Conservation (phyloP, 2,329 filamentous ascomycete species). For the Clonostachys rosea region DNA sequence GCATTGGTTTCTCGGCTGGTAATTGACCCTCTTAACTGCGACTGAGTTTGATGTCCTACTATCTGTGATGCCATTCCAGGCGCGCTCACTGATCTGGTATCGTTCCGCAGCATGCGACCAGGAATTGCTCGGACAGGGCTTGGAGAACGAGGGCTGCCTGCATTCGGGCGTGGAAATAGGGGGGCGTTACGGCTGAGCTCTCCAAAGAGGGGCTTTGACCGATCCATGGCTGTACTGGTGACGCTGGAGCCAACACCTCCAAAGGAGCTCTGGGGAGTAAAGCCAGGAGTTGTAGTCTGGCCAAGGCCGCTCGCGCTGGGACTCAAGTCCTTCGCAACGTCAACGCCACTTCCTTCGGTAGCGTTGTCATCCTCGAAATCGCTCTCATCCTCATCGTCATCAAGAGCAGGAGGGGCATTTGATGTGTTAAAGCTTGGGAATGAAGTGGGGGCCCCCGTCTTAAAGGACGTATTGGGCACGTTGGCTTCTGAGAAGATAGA, state of each 20-base stretch:
- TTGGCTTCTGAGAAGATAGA: neutral
- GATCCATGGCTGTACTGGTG: constrained; percentile 24
- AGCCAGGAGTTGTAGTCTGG: constrained; percentile 39
- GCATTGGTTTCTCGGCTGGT: constrained; percentile 24
- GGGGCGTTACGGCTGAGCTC: constrained; percentile 46
- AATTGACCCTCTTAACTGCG: constrained; percentile 30
- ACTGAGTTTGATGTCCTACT: constrained; percentile 29
- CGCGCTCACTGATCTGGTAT: constrained; percentile 53
- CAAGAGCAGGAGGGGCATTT: neutral
- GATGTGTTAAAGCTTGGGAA: constrained; percentile 7
- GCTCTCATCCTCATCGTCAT: constrained; percentile 26
- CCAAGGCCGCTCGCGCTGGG: constrained; percentile 22
- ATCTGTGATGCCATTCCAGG: constrained; percentile 55
- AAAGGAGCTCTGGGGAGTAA: constrained; percentile 57
- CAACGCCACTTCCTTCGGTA: constrained; percentile 57
- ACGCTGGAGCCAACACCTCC: constrained; percentile 33
- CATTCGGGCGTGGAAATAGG: constrained; percentile 47
- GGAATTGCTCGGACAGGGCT: constrained; percentile 64
- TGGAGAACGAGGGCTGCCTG: constrained; percentile 64
- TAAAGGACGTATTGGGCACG: constrained; percentile 15
- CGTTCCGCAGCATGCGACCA: constrained; percentile 41
- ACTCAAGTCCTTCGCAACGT: constrained; percentile 60
- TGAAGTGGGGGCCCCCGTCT: constrained; percentile 21
- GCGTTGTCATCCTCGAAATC: constrained; percentile 41
- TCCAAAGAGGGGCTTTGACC: constrained; percentile 45